Base-by-base conservation (phyloP, 176 grass and related monocot species). In the Lolium rigidum region DNA sequence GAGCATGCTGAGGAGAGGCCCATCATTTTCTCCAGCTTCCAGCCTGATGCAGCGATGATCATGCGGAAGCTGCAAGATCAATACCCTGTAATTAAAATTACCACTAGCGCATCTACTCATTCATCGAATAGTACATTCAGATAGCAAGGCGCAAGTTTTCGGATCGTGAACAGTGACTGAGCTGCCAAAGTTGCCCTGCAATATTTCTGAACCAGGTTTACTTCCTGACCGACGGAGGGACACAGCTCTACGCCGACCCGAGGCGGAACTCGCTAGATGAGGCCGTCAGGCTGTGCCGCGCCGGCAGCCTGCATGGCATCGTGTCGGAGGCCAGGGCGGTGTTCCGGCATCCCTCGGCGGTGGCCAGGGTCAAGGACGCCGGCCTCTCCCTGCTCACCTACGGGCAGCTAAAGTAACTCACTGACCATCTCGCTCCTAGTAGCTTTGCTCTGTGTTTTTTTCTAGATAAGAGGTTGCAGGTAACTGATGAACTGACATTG, bases 1-100 rank as follows among this genome's bases (percentile, higher is more conserved):
- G 87, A 89, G 63, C 84, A 86, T 78, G 90, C 84, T 9, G 52
- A 74, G 14, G 92, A 84, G 13, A 89, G 96, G 80, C 84, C 90
- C 1, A 67, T 95, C 72, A 72, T 98, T 10, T 95, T 94, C 89
- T 98, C 96, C 47, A 94, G 91, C 77, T 98, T 98, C 89, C 91
- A 94, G 25, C 91, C 93, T 9, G 96, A 98, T 0, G 91, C 96
- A 8, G 90, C 78, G 9, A 61, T 2, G 46, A 31, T 98, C 1
- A 85, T 95, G 64, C 88, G 77, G 21, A 82, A 68, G 43, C 62
- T 98, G 68, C 96, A 98, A 22, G 71, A 49, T 39, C 70, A 20
- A 5, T 94, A 94, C 73, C 93, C 90, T 71, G 95, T 98, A 94
- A 92, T 89, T 72, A 18, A 60, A 22, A 20, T 5, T 9, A 79